Percentiles rank a stretch among this genome's conserved stretches.
phyloP scores from a whole-genome alignment of 2,329 filamentous ascomycete species.

The Fusarium lyarnte region DNA sequence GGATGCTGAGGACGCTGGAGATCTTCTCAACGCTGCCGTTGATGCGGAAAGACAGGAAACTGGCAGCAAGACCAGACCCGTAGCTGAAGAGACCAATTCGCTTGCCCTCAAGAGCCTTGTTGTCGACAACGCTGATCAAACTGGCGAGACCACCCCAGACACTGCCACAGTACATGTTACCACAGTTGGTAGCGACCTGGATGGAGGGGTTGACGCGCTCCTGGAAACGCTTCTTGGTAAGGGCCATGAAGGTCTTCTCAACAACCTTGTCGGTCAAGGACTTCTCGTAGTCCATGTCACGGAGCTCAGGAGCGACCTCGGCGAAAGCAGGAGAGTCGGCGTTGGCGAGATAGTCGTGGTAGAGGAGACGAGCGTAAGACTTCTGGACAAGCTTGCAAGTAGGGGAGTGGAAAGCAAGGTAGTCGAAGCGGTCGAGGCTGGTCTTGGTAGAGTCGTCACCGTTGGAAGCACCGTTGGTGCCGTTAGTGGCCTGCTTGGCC shows the following conservation, averaged over 20 bases:
- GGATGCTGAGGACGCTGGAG: slow-evolving; percentile 73
- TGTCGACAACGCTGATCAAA: slow-evolving; percentile 71
- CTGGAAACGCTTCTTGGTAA: slow-evolving; percentile 85
- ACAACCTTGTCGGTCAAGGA: slow-evolving; percentile 83
- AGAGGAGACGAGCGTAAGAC: slow-evolving; percentile 83
- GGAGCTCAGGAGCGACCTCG: slow-evolving; percentile 79
- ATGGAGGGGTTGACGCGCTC: slow-evolving; percentile 79
- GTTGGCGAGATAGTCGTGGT: slow-evolving; percentile 84
- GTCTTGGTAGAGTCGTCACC: slow-evolving; percentile 63
- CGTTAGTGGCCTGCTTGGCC: slow-evolving; percentile 65
- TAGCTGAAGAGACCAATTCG: slow-evolving; percentile 82
- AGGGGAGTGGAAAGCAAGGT: slow-evolving; percentile 83
- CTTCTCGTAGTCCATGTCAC: slow-evolving; percentile 81
- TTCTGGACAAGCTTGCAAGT: slow-evolving; percentile 90
- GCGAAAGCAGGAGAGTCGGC: slow-evolving; percentile 74
- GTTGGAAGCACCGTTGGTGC: slow-evolving; percentile 61
- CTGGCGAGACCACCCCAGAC: slow-evolving; percentile 81
- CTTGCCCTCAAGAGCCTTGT: slow-evolving; percentile 74
- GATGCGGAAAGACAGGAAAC: slow-evolving; percentile 78
- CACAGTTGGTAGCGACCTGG: slow-evolving; percentile 80
- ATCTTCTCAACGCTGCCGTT: slow-evolving; percentile 76
- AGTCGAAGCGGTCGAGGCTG: slow-evolving; percentile 82
- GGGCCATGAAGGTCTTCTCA: slow-evolving; percentile 86
- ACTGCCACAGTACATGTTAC: slow-evolving; percentile 75
- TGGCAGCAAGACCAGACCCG: slow-evolving; percentile 77